phyloP scores from a whole-genome alignment of 2,329 filamentous ascomycete species.

The Sporothrix brunneoviolacea region DNA sequence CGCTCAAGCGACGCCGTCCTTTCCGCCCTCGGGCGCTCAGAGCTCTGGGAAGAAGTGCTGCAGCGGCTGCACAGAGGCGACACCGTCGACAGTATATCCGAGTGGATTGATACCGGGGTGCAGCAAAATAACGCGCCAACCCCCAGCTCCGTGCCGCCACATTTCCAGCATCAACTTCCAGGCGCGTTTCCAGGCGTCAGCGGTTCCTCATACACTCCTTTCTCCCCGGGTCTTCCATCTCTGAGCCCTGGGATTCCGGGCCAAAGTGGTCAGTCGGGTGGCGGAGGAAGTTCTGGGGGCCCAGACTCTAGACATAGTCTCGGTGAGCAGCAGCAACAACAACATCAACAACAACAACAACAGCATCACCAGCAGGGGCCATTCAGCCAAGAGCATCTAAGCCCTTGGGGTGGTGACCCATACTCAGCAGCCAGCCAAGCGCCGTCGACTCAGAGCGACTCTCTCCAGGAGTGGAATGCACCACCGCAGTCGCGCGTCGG shows the following conservation, averaged over 20 bases:
- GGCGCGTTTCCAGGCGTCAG: conserved; percentile 24
- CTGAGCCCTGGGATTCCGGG: conserved; percentile 28
- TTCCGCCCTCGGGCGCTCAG: conserved; percentile 44
- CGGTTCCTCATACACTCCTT: conserved; percentile 26
- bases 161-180: conserved; percentile 24
- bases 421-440: conserved; percentile 41
- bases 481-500: conserved; percentile 41
- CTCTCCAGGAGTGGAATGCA: conserved; percentile 41
- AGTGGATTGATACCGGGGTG: conserved; percentile 43
- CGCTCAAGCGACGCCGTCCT: conserved; percentile 50
- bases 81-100: conserved; percentile 47
- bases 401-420: conserved; percentile 36
- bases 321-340: conserved; percentile 20
- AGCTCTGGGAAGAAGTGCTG: conserved; percentile 49
- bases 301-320: conserved; percentile 27
- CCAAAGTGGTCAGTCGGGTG: conserved; percentile 14
- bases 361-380: conserved; percentile 1
- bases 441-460: conserved; percentile 39
- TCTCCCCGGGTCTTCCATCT: conserved; percentile 25
- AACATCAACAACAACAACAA: neutral
- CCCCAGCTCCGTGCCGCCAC: conserved; percentile 20
- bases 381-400: conserved; percentile 32
- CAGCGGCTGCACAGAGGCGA: conserved; percentile 47
- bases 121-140: too few relatives aligned
- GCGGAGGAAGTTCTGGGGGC: conserved; percentile 27